A percentile compares a stretch with the other conserved stretches of the same genome.
phyloP scores from a whole-genome alignment of 805 yeast genomes.

The Candida koratica region DNA sequence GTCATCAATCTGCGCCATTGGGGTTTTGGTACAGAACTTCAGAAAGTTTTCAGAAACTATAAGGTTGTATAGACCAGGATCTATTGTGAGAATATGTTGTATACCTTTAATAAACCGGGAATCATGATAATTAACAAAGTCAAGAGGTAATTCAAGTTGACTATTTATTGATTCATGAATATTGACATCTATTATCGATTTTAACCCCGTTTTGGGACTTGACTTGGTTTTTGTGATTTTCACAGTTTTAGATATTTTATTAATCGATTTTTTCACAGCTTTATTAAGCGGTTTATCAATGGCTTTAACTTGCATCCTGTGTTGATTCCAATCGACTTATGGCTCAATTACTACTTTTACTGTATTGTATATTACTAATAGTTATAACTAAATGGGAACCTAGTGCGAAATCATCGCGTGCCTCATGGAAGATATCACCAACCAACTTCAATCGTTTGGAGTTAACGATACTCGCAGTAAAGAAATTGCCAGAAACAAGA shows the following conservation, averaged over 20 bases:
- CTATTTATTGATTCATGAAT: constrained; percentile 10
- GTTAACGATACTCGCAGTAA: constrained; percentile 69
- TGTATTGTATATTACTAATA: too few species aligned
- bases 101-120: constrained; percentile 33
- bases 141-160: constrained; percentile 22
- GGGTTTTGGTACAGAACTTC: constrained; percentile 15
- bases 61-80: constrained; percentile 33
- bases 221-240: constrained; percentile 2
- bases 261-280: constrained; percentile 2
- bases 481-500: constrained; percentile 81
- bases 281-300: not conserved
- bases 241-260: constrained; percentile 1
- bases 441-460: constrained; percentile 49
- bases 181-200: constrained; percentile 11
- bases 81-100: constrained; percentile 25
- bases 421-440: constrained; percentile 26
- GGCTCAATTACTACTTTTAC: too few species aligned
- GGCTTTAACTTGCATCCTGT: too few species aligned
- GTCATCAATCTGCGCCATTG: constrained; percentile 1
- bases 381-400: too few species aligned
- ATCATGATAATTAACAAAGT: constrained; percentile 27
- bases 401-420: too few species aligned
- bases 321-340: too few species aligned
- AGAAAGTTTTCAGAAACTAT: constrained; percentile 28
- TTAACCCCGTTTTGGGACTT: not conserved